These are phyloP conservation scores for Hanseniaspora nectarophila DNA, from an alignment of 805 yeast species.

Conservation along the genomic window DNA sequence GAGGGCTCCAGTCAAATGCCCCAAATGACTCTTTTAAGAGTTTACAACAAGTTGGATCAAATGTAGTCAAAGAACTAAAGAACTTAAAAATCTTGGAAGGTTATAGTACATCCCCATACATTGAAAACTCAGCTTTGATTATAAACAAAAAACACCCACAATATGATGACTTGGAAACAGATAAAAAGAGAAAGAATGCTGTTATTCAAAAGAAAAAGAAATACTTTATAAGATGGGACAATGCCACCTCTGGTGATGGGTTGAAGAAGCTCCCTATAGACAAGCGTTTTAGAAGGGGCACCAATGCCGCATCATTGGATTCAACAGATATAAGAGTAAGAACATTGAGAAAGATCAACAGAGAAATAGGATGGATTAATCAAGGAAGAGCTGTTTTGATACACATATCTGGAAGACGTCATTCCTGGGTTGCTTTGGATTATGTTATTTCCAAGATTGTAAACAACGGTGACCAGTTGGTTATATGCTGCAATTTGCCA, in stretches of 20 bases:
- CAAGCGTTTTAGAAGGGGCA: conserved; percentile 9
- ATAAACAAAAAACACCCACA: conserved; percentile 21
- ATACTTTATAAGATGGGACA: not conserved
- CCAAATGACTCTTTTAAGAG: not conserved
- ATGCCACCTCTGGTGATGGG: not conserved
- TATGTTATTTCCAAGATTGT: conserved; percentile 47
- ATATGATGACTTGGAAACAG: conserved; percentile 18
- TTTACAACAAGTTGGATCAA: not conserved
- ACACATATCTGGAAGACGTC: conserved; percentile 57
- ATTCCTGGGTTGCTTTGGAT: conserved; percentile 75
- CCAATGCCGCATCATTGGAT: conserved; percentile 6
- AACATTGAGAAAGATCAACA: conserved; percentile 21
- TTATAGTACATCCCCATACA: conserved; percentile 28
- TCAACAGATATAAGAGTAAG: conserved; percentile 15
- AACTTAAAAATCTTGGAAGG: conserved; percentile 8
- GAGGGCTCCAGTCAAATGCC: not conserved
- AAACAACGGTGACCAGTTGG: conserved; percentile 54
- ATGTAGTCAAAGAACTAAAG: not conserved
- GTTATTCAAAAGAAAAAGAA: not conserved
- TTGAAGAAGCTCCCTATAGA: not conserved
- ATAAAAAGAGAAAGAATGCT: not conserved
- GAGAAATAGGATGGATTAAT: conserved; percentile 23
- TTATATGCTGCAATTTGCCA: conserved; percentile 40
- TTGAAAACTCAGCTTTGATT: conserved; percentile 25
- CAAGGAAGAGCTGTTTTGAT: conserved; percentile 42